Base-by-base conservation (phyloP, 164 flowering plant species). In the Malania oleifera region DNA sequence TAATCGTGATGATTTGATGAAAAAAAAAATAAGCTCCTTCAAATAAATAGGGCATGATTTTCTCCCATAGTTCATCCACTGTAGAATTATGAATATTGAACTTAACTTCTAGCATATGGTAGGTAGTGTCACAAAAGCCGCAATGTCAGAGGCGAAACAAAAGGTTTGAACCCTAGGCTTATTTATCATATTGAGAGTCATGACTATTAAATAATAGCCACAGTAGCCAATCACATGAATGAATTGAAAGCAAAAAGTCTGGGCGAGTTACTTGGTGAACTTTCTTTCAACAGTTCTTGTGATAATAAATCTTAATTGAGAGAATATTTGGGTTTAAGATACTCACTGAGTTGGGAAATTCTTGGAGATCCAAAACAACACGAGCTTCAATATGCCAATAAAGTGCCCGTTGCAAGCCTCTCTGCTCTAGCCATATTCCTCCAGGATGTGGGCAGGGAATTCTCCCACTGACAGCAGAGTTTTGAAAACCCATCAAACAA, bases 331-430 rank as follows among this genome's bases (percentile, higher is more conserved):
- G 45, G 23, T 26, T 50, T 38, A 41, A 50, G 40, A 61, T 19
- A 47, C 76, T 70, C 64, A 89, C 98, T 15, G 85, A 77, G 61
- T 73, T 59, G 52, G 60, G 56, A 50, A 83, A 62, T 64, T 89
- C 97, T 69, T 78, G 87, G 56, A 93, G 91, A 80, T 93, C 97
- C 75, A 93, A 73, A 15, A 93, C 95, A 31, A 93, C 98, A 1
- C 91, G 91, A 66, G 98, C 97, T 79, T 93, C 97, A 47, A 93
- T 93, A 67, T 89, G 97, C 98, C 97, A 93, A 73, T 89, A 89
- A 24, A 93, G 59, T 11, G 95, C 90, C 50, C 87, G 71, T 62
- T 93, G 93, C 67, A 89, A 63, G 11, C 98, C 98, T 79, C 93
- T 86, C 59, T 93, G 97, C 77, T 89, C 93, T 60, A 93, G 59